phyloP scores from a whole-genome alignment of 331 rosid genomes.

The Acacia concinna region DNA sequence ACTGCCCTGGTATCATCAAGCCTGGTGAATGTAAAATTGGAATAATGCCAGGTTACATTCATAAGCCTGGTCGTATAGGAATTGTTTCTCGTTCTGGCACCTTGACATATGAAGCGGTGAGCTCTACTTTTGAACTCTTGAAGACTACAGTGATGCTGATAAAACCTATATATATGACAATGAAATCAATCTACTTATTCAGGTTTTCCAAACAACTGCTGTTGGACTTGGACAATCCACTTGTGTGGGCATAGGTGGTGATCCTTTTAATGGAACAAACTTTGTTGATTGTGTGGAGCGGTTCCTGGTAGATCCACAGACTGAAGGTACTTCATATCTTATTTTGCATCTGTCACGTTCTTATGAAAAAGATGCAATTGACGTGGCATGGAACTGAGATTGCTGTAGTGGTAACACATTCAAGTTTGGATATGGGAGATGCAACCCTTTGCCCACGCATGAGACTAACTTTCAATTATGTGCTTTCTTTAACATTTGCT shows the following conservation, averaged over 20 bases:
- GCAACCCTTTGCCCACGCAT: not conserved
- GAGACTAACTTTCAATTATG: not conserved
- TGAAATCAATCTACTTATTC: conserved; percentile 27
- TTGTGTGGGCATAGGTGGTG: conserved; percentile 98
- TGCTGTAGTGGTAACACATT: not conserved
- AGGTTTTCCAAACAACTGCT: conserved; percentile 98
- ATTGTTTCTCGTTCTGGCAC: conserved; percentile 99
- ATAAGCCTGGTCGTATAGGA: conserved; percentile 96
- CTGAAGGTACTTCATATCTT: conserved; percentile 66
- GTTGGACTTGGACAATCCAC: conserved; percentile 99
- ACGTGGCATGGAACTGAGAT: not conserved
- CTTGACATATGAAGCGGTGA: conserved; percentile 98
- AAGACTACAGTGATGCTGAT: not conserved
- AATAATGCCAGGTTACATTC: conserved; percentile 99
- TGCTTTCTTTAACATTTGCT: not conserved
- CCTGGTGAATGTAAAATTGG: conserved; percentile 99
- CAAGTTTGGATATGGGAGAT: not conserved
- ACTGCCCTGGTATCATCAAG: conserved; percentile 99
- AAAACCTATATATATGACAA: conserved; percentile 22
- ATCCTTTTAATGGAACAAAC: conserved; percentile 98
- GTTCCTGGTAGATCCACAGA: conserved; percentile 86
- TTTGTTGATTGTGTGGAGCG: conserved; percentile 88
- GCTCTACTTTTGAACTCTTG: conserved; percentile 37
- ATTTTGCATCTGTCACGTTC: not conserved
- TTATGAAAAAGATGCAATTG: not conserved